A percentile compares a stretch with the other conserved stretches of the same genome.
Evolutionary conservation across 441 rosid genomes (phyloP).

Genomic region (Pelargonium fulgidum): DNA sequence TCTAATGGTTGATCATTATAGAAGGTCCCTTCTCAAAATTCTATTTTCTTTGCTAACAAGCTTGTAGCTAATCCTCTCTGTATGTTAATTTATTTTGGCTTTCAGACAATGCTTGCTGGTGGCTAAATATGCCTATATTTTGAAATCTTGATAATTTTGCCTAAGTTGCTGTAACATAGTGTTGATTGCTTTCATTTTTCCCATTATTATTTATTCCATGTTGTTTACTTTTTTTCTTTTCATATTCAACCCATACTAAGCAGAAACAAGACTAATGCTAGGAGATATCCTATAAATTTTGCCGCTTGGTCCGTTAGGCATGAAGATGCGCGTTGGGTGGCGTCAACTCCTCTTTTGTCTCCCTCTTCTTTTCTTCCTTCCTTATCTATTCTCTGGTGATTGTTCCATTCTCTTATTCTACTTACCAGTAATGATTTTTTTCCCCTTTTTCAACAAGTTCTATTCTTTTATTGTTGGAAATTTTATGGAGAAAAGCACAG

Average conservation of each 20-base stretch:
- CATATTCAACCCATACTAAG: background rate
- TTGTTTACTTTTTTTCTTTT: background rate
- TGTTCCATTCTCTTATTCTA: background rate
- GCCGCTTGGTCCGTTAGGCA: slow-evolving; percentile 16
- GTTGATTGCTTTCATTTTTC: no score
- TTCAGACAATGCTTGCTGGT: background rate
- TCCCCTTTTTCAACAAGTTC: background rate
- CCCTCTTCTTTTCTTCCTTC: slow-evolving; percentile 48
- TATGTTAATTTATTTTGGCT: background rate
- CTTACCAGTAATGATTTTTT: background rate
- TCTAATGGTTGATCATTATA: background rate
- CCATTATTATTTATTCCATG: no score
- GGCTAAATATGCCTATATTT: background rate
- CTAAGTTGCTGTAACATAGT: no score
- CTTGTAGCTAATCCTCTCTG: background rate
- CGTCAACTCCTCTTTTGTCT: slow-evolving; percentile 49
- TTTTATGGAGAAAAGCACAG: background rate
- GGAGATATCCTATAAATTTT: background rate
- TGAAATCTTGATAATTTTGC: no score
- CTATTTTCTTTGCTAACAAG: background rate
- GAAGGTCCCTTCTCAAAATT: background rate
- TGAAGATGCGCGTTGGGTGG: slow-evolving; percentile 59
- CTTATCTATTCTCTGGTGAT: slow-evolving; percentile 50
- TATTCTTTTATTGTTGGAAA: background rate
- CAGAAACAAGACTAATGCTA: background rate